Conservation (phyloP, 441 rosid genomes). For the Omphalea diandra region DNA sequence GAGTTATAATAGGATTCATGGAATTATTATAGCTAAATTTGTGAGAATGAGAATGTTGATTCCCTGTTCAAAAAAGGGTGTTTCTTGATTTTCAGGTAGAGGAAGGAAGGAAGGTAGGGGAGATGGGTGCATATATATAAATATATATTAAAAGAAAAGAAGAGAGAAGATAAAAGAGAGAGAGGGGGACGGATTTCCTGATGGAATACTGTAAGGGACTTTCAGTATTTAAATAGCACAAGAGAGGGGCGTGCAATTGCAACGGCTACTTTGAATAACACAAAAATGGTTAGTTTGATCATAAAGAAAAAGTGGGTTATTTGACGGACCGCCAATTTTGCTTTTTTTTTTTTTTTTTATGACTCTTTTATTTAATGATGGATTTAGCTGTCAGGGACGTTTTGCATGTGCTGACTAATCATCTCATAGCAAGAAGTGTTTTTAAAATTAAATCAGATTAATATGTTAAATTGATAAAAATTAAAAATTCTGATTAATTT, state of each 20-base stretch:
- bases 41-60: conserved; percentile 10
- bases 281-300: conserved; percentile 12
- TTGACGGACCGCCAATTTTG: conserved; percentile 7
- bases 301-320: conserved; percentile 11
- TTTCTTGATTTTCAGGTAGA: conserved; percentile 18
- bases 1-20: conserved; percentile 17
- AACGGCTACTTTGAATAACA: conserved; percentile 98
- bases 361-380: too few species aligned
- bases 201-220: conserved; percentile 13
- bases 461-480: too few species aligned
- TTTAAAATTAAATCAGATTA: neutral
- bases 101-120: conserved; percentile 30
- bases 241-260: conserved; percentile 36
- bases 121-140: neutral
- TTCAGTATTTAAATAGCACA: conserved; percentile 25
- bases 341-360: too few species aligned
- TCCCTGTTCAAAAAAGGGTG: neutral
- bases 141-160: too few species aligned
- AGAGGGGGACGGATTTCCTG: conserved; percentile 39
- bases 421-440: neutral
- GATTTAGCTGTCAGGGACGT: neutral
- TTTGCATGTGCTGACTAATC: neutral
- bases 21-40: conserved; percentile 28
- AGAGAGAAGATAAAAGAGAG: neutral
- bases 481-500: too few species aligned